Base-by-base conservation (phyloP, 805 yeast species). In the Cyberlindnera mississippiensis region DNA sequence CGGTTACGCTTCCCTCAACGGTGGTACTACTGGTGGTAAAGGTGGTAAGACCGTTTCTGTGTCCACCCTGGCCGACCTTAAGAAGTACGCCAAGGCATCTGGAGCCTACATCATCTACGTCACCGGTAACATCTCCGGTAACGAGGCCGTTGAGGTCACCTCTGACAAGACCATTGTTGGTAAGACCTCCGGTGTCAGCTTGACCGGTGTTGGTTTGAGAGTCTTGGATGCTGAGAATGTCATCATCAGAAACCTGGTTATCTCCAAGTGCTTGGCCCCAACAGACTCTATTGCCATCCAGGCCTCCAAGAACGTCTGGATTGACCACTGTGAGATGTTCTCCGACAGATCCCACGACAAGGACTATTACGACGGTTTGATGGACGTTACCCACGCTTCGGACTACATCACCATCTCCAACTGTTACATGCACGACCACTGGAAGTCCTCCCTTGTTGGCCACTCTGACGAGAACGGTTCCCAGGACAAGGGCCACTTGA, bases 161-260 rank as follows among this genome's bases (percentile, higher is more conserved):
- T 38, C 41, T 15, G 36, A 38, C 33, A 38, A 38, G 33, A 38
- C 41, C 28, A 38, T 38, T 17, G 32, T 38, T 12, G 41, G 41
- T 32, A 26, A 38, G 33, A 32, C 35, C 6, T 24, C 41, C n/a
- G 41, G 41, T 32, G 20, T 38, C 26, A 26, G 33, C n/a, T 19
- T 38, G 32, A 19, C 18, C 10, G 41, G 41, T 38, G 41, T 38
- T 10, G 41, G 41, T 17, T 26, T 38, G n/a, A 32, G 26, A 31
- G 16, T 38, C 24, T 32, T 26, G 36, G 31, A 27, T 20, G 24
- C 33, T 17, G 28, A 26, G 28, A 38, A 38, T 16, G 41, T 38
- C 13, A 38, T 38, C 16, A 28, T 38, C 5, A 38, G 41, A 38
- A 38, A 38, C 36, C 18, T 38, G 41, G 41, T 38, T 19, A 38